These are phyloP conservation scores for Jimgerdemannia lactiflua DNA, from an alignment of 192 early-diverging fungal species.

Conservation along the genomic window DNA sequence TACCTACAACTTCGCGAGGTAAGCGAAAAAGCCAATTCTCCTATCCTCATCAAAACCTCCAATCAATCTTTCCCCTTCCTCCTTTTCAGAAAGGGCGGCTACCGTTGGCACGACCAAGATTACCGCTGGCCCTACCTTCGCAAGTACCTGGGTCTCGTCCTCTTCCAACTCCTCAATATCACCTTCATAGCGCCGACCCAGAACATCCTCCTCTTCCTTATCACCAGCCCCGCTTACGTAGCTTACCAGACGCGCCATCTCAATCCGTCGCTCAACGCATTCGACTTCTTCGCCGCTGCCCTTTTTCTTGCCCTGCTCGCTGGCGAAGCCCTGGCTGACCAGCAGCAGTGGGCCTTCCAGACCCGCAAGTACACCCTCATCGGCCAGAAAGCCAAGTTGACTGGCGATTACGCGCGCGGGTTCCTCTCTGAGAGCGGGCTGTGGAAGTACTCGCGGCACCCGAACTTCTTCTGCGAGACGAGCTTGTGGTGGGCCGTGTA, in stretches of 20 bases:
- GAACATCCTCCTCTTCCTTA: constrained; percentile 58
- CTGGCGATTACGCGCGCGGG: constrained; percentile 51
- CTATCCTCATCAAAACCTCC: too few relatives aligned
- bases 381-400: constrained; percentile 18
- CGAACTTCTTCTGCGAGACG: constrained; percentile 84
- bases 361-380: constrained; percentile 45
- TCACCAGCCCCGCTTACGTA: constrained; percentile 51
- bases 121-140: constrained; percentile 67
- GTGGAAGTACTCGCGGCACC: constrained; percentile 75
- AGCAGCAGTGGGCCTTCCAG: constrained; percentile 81
- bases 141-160: constrained; percentile 24
- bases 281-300: constrained; percentile 43
- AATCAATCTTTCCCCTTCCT: background rate
- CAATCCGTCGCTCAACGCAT: constrained; percentile 27
- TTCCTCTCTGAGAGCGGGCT: constrained; percentile 70
- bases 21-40: background rate
- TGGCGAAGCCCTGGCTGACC: constrained; percentile 70
- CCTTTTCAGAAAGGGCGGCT: constrained; percentile 67
- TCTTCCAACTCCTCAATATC: constrained; percentile 67
- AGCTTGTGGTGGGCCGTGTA: constrained; percentile 64
- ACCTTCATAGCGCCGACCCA: constrained; percentile 77
- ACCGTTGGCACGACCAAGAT: constrained; percentile 62
- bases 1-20: constrained; percentile 70
- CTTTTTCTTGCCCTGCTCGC: constrained; percentile 46
- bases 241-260: constrained; percentile 17